Evolutionary conservation across 257 asterid species (phyloP).

Genomic region (Capsicum rhomboideum): DNA sequence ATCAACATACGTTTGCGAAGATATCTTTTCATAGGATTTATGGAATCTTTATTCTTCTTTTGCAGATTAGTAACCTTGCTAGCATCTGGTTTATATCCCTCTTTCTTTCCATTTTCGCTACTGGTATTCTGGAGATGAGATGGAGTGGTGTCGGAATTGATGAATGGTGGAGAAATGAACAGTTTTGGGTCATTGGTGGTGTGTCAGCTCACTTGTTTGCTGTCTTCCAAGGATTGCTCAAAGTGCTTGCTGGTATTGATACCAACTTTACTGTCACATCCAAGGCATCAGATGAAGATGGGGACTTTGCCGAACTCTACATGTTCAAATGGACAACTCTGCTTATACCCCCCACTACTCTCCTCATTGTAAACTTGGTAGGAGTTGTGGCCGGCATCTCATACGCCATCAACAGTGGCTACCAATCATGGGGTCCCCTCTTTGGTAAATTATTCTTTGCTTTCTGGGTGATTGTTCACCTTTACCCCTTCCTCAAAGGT

Average conservation of each 20-base stretch:
- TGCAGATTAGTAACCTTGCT: conserved; percentile 93
- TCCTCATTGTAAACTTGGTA: conserved; percentile 75
- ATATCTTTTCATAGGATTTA: background rate
- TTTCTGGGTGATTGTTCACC: conserved; percentile 94
- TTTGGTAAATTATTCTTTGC: conserved; percentile 89
- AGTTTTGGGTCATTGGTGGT: conserved; percentile 98
- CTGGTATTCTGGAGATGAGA: conserved; percentile 94
- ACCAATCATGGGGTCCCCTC: conserved; percentile 97
- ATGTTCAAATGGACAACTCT: conserved; percentile 97
- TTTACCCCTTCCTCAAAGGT: conserved; percentile 94
- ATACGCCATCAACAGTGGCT: conserved; percentile 88
- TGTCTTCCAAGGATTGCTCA: conserved; percentile 89
- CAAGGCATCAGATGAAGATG: conserved; percentile 87
- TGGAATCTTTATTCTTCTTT: background rate
- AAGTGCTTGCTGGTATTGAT: conserved; percentile 94
- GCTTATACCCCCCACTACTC: conserved; percentile 88
- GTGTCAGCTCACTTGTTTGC: conserved; percentile 92
- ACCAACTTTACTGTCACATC: conserved; percentile 98
- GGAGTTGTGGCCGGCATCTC: conserved; percentile 95
- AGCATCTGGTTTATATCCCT: conserved; percentile 93
- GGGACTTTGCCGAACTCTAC: conserved; percentile 88
- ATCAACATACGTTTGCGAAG: too few species aligned
- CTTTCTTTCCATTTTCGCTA: conserved; percentile 91
- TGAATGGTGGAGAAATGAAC: conserved; percentile 99
- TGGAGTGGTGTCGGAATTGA: conserved; percentile 98